Percentiles rank a stretch among this genome's conserved stretches.
These are phyloP conservation scores for Tothia fuscella DNA, from an alignment of 2,329 filamentous ascomycete genomes.

Conservation along the genomic window DNA sequence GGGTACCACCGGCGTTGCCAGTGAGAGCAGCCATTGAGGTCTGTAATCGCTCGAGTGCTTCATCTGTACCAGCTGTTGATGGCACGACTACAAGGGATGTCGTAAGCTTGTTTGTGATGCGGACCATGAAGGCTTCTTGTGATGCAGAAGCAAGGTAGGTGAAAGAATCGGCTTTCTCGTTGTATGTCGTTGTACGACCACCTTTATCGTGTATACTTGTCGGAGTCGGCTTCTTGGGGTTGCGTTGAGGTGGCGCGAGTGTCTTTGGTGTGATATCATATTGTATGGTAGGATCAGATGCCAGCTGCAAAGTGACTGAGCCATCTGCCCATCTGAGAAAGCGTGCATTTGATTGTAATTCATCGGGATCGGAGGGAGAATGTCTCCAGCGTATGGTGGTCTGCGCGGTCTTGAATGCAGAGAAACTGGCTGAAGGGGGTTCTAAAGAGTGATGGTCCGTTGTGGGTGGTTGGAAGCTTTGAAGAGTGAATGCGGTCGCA, in stretches of 20 bases:
- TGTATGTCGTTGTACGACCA: conserved; percentile 35
- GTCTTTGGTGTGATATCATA: conserved; percentile 62
- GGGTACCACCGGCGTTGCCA: conserved; percentile 39
- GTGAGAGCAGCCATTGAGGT: conserved; percentile 50
- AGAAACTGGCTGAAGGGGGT: conserved; percentile 36
- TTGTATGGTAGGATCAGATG: conserved; percentile 53
- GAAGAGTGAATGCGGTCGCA: conserved; percentile 53
- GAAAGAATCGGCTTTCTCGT: conserved; percentile 58
- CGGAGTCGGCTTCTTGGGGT: conserved; percentile 38
- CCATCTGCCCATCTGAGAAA: conserved; percentile 71
- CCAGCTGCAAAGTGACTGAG: conserved; percentile 62
- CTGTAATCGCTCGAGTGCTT: conserved; percentile 57
- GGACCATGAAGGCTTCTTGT: conserved; percentile 53
- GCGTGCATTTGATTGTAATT: conserved; percentile 62
- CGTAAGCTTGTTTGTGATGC: conserved; percentile 64
- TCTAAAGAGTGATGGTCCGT: conserved; percentile 43
- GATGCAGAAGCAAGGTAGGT: conserved; percentile 66
- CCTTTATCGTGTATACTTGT: conserved; percentile 21
- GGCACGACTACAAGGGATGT: conserved; percentile 59
- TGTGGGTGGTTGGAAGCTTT: conserved; percentile 52
- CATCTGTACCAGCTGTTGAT: conserved; percentile 53
- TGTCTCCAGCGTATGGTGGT: conserved; percentile 59
- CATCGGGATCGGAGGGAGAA: conserved; percentile 50
- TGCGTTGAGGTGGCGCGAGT: conserved; percentile 48
- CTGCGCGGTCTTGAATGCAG: conserved; percentile 51